Percentiles rank a stretch among this genome's conserved stretches.
phyloP scores from a whole-genome alignment of 192 early-diverging fungal genomes.

The Backusella tarrabulga region DNA sequence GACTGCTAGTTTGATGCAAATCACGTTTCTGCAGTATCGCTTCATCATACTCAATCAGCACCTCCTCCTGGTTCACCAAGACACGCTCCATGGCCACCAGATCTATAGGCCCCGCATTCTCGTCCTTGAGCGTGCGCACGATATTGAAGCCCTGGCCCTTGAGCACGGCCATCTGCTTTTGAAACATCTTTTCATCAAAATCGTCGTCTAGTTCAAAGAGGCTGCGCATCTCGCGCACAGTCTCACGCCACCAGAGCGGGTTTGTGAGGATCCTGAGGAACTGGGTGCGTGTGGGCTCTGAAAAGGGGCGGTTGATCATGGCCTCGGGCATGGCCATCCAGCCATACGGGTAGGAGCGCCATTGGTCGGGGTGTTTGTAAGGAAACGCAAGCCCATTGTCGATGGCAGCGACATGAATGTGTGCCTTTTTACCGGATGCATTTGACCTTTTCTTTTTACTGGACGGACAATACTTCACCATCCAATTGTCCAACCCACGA shows the following conservation, averaged over 20 bases:
- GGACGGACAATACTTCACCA: constrained; percentile 67
- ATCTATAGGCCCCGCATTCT: constrained; percentile 52
- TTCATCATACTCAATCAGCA: constrained; percentile 37
- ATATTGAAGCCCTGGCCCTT: constrained; percentile 88
- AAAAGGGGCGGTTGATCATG: constrained; percentile 64
- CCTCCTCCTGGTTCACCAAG: constrained; percentile 52
- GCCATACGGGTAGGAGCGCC: constrained; percentile 90
- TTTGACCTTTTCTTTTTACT: background rate
- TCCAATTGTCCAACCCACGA: constrained; percentile 80
- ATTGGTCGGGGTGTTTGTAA: constrained; percentile 86
- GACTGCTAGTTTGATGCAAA: background rate
- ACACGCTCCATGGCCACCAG: constrained; percentile 44
- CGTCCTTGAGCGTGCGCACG: constrained; percentile 62
- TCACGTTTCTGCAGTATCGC: background rate
- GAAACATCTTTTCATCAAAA: constrained; percentile 81
- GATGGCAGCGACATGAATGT: constrained; percentile 82
- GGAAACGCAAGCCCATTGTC: constrained; percentile 96
- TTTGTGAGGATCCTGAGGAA: constrained; percentile 68
- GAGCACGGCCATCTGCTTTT: constrained; percentile 77
- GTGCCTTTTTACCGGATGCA: constrained; percentile 24
- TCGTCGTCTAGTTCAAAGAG: constrained; percentile 74
- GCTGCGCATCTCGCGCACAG: constrained; percentile 60
- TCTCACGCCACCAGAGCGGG: constrained; percentile 78
- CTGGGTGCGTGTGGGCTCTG: constrained; percentile 61
- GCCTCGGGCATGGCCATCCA: constrained; percentile 75